Base-by-base conservation (phyloP, 192 early-diverging fungal species). In the Mortierella claussenii region DNA sequence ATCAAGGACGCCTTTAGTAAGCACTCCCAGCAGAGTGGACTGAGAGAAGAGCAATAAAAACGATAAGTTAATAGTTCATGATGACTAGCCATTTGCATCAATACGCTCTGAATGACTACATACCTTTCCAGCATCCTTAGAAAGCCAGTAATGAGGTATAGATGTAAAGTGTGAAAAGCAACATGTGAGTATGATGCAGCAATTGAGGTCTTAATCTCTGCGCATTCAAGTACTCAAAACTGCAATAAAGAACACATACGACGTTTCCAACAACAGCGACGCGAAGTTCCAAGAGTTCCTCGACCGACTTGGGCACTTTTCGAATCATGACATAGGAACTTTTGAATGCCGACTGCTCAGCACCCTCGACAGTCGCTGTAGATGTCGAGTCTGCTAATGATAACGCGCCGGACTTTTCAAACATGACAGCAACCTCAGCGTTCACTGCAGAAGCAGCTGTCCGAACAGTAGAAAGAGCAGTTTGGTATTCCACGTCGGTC, bases 251-350 rank as follows among this genome's bases (percentile, higher is more conserved):
- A n/a, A 78, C 15, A 89, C 89, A 71, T 90, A 90, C 83, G 24
- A 97, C 95, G 80, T 97, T 97, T 64, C 96, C 96, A 27, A 89
- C 93, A 28, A 96, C 94, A 17, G 92, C 92, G 12, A 97, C 89
- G 10, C 96, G 88, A 54, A 96, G 81, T 78, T 97, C 96, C 23
- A 91, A 74, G 46, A 97, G 75, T 32, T 93, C 85, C 66, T 96
- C 91, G n/a, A 94, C 86, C n/a, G 88, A 83, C 24, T 82, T 82
- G 8, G 91, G 86, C n/a, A 80, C 71, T 51, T 85, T 86, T 30
- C 96, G 87, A 1, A 96, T 81, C 80, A 97, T 83, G 1, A 92
- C 40, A 67, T 92, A 79, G 2, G 78, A 81, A 0, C 68, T 57
- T 18, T 79, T 69, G 31, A 60, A 66, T 4, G 52, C 44, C 5